phyloP scores from a whole-genome alignment of 495 filamentous ascomycete genomes.

The Cercophora sp. region DNA sequence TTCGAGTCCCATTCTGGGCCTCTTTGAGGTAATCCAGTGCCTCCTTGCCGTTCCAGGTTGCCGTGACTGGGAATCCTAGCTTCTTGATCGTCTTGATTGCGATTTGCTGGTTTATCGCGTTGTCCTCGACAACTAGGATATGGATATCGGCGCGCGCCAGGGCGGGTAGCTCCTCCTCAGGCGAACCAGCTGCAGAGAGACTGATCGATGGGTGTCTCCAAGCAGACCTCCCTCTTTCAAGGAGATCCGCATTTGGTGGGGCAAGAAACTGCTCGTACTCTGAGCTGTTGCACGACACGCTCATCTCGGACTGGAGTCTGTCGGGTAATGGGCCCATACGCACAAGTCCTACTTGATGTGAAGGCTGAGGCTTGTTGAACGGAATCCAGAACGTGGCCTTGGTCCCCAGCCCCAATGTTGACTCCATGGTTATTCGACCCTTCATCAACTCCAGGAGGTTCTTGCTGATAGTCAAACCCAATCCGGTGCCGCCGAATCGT shows the following conservation, averaged over 20 bases:
- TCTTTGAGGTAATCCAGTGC: constrained; percentile 62
- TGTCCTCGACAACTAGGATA: constrained; percentile 77
- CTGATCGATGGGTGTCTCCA: constrained; percentile 31
- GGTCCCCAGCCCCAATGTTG: constrained; percentile 56
- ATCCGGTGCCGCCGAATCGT: constrained; percentile 75
- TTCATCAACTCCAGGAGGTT: constrained; percentile 77
- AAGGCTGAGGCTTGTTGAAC: constrained; percentile 52
- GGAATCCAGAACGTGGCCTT: constrained; percentile 64
- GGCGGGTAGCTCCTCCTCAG: constrained; percentile 36
- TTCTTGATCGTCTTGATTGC: constrained; percentile 70
- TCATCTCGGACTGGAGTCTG: constrained; percentile 58
- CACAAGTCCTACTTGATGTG: constrained; percentile 38
- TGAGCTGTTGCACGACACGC: constrained; percentile 55
- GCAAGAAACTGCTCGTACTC: constrained; percentile 40
- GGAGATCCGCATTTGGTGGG: constrained; percentile 22
- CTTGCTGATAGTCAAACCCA: constrained; percentile 79
- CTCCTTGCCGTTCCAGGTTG: constrained; percentile 72
- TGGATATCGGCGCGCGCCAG: constrained; percentile 53
- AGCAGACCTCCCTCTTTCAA: constrained; percentile 28
- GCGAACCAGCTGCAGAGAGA: constrained; percentile 18
- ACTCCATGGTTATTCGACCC: constrained; percentile 64
- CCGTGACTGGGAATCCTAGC: constrained; percentile 65
- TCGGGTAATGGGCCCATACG: constrained; percentile 54
- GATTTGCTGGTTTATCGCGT: constrained; percentile 75
- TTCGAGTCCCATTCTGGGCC: constrained; percentile 33